phyloP scores from a whole-genome alignment of 208 protist species.

The Trypanosoma mega region DNA sequence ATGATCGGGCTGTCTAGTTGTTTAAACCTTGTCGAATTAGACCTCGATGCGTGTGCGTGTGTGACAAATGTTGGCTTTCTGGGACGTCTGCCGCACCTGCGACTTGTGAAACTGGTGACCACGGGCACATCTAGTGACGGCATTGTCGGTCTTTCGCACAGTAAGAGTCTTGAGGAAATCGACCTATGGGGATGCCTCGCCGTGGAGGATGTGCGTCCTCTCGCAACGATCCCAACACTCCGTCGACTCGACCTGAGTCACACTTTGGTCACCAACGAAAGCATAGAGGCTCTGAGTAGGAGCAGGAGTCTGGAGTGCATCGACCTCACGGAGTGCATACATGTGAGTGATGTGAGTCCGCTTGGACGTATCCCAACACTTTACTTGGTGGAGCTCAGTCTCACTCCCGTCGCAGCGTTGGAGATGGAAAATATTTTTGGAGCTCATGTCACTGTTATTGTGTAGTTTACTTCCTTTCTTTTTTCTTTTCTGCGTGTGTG shows the following conservation, averaged over 20 bases:
- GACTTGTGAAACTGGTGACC: conserved; percentile 39
- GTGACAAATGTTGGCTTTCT: conserved; percentile 54
- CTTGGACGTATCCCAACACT: conserved; percentile 10
- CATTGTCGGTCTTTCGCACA: conserved; percentile 31
- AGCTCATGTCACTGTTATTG: conserved; percentile 6
- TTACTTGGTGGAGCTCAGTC: neutral
- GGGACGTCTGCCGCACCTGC: conserved; percentile 35
- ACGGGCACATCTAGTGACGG: conserved; percentile 56
- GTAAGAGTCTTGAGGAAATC: conserved; percentile 21
- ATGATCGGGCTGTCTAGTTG: conserved; percentile 35
- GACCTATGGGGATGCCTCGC: conserved; percentile 30
- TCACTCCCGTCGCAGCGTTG: conserved; percentile 4
- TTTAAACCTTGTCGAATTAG: conserved; percentile 40
- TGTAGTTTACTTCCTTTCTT: neutral
- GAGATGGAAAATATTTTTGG: neutral
- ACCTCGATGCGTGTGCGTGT: conserved; percentile 36
- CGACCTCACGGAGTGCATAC: conserved; percentile 7
- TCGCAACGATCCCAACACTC: conserved; percentile 24
- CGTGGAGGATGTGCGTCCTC: conserved; percentile 20
- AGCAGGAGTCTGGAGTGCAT: neutral
- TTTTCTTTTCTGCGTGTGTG: conserved; percentile 7
- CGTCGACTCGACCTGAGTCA: conserved; percentile 37
- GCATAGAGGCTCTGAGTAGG: neutral
- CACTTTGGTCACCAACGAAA: conserved; percentile 2
- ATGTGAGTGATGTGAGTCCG: conserved; percentile 12